phyloP scores from a whole-genome alignment of 306 rosid species.

The Vigna trinervia region DNA sequence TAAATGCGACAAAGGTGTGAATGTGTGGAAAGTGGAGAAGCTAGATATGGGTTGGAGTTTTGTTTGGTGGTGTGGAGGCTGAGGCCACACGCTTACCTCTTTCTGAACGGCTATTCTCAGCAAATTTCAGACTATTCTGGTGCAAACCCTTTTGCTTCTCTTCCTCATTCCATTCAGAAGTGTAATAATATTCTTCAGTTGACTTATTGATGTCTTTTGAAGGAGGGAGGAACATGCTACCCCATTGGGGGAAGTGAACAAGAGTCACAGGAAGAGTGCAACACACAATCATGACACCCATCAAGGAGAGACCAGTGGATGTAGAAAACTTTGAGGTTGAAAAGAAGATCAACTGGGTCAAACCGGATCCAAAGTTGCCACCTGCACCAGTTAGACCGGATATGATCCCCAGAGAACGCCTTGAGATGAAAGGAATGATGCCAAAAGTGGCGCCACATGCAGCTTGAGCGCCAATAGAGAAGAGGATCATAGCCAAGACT shows the following conservation, averaged over 20 bases:
- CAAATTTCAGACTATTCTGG: conserved; percentile 73
- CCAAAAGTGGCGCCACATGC: conserved; percentile 96
- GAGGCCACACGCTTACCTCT: conserved; percentile 76
- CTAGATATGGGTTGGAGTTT: conserved; percentile 68
- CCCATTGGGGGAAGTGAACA: conserved; percentile 95
- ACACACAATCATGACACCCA: conserved; percentile 82
- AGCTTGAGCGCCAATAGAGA: conserved; percentile 93
- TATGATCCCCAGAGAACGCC: conserved; percentile 78
- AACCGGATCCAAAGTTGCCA: conserved; percentile 85
- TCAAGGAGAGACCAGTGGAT: conserved; percentile 57
- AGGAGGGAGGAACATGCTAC: conserved; percentile 80
- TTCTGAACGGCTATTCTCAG: conserved; percentile 86
- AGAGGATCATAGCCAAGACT: conserved; percentile 71
- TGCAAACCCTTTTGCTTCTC: conserved; percentile 75
- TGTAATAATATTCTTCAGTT: conserved; percentile 70
- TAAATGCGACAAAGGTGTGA: background rate
- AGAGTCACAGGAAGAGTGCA: conserved; percentile 78
- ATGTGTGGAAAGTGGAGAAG: background rate
- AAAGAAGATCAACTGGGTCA: conserved; percentile 82
- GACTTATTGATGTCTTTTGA: conserved; percentile 58
- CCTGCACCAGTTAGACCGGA: conserved; percentile 91
- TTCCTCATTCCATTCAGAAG: conserved; percentile 76
- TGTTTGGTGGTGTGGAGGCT: conserved; percentile 70
- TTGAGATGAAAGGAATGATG: conserved; percentile 80
- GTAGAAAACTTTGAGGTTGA: conserved; percentile 65